Base-by-base conservation (phyloP, 768 basidiomycete species). In the Melanogaster broomeanus region DNA sequence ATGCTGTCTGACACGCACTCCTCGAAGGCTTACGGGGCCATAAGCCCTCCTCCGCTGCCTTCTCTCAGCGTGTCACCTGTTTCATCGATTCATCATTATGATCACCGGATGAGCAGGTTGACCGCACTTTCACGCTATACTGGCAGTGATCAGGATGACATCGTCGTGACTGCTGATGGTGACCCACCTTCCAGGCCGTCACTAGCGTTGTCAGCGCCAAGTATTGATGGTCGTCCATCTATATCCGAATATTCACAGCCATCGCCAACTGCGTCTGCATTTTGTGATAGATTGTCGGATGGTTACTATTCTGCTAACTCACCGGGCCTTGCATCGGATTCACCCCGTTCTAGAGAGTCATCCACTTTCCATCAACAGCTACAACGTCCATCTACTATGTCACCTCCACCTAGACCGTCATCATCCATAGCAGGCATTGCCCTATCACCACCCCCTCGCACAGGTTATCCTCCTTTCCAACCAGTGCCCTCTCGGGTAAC, bases 251-350 rank as follows among this genome's bases (percentile, higher is more conserved):
- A 86, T 64, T 84, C 86, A 10, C 82, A 83, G 56, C 76, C 80
- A 5, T 90, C 88, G 10, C 89, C 88, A 2, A 87, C 88, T 4
- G 83, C 77, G 6, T 90, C 88, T n/a, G 87, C 85, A n/a, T 91
- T 91, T 70, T 80, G 82, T 24, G 87, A 88, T 57, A 80, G 68
- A 46, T 65, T 58, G 60, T 71, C 69, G 1, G 63, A 69, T 7
- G 61, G 67, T 33, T 69, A 71, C 49, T 69, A 70, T 43, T 70
- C 67, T 24, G 59, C 60, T 2, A 38, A 51, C 18, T 68, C 65
- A 38, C 69, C 59, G 16, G 52, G 42, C 40, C 57, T 39, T 33
- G 54, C 31, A 11, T 28, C 22, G 45, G 64, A 50, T 39, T 38
- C 44, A n/a, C 33, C 54, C 13, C 27, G 45, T 37, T 57, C 56